Conservation (phyloP, 1,139 yeast species). For the Diutina neorugosa region DNA sequence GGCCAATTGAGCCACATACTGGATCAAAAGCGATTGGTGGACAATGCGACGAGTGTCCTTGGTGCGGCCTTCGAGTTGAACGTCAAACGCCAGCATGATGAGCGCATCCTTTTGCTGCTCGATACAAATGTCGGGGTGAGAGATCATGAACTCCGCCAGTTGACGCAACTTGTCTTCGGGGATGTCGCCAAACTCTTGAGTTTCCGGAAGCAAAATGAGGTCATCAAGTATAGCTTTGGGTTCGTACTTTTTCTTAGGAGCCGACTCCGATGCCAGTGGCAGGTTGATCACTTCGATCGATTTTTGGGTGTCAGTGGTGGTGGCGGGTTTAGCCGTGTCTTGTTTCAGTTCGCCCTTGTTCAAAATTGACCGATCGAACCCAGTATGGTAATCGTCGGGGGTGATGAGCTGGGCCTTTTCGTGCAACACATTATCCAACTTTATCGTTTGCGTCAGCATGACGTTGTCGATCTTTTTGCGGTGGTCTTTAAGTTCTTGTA, state of each 20-base stretch:
- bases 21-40: conserved; percentile 70
- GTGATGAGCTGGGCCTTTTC: conserved; percentile 71
- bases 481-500: conserved; percentile 42
- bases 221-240: conserved; percentile 20
- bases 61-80: conserved; percentile 52
- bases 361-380: conserved; percentile 76
- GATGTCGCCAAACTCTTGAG: conserved; percentile 45
- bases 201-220: conserved; percentile 28
- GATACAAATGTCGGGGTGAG: conserved; percentile 58
- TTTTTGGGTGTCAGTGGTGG: conserved; percentile 4
- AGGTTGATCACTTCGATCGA: conserved; percentile 2
- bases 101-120: conserved; percentile 88
- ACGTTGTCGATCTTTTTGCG: conserved; percentile 57
- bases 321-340: neutral
- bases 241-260: conserved; percentile 13
- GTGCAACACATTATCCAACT: conserved; percentile 50
- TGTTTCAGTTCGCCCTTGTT: conserved; percentile 35
- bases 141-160: conserved; percentile 40
- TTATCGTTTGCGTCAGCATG: conserved; percentile 44
- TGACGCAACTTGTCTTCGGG: conserved; percentile 32
- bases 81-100: conserved; percentile 85
- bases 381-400: conserved; percentile 88
- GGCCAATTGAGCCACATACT: conserved; percentile 60
- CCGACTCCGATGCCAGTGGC: conserved; percentile 13
- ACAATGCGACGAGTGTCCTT: conserved; percentile 47